Evolutionary conservation across 164 flowering plant species (phyloP).

Genomic region (Nelumbo lutea): DNA sequence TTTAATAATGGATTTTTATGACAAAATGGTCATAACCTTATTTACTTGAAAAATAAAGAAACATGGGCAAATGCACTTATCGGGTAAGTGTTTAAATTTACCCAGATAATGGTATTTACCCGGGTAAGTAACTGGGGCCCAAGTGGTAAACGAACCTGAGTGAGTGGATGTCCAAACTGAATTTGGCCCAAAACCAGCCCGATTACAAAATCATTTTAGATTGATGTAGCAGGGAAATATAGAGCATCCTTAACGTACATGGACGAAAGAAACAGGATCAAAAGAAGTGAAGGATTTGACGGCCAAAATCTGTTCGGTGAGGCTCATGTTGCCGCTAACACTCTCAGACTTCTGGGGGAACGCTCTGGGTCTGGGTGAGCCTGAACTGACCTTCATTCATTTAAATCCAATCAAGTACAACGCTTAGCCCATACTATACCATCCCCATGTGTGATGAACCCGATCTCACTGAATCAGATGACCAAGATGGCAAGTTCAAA

Average conservation of each 20-base stretch:
- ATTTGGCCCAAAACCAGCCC: too few relatives aligned
- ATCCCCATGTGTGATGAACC: constrained; percentile 73
- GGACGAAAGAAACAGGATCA: constrained; percentile 50
- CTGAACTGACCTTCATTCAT: constrained; percentile 44
- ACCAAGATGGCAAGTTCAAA: background rate
- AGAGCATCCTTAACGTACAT: constrained; percentile 61
- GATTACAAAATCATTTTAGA: too few relatives aligned
- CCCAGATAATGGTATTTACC: too few relatives aligned
- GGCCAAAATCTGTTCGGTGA: constrained; percentile 38
- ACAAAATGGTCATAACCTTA: too few relatives aligned
- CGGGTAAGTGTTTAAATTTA: too few relatives aligned
- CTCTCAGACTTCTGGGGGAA: constrained; percentile 65
- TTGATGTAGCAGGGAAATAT: constrained; percentile 32
- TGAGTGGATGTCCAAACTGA: too few relatives aligned
- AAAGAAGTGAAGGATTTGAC: constrained; percentile 45
- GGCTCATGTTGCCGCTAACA: constrained; percentile 71
- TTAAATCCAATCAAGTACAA: constrained; percentile 38
- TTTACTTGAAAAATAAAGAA: too few relatives aligned
- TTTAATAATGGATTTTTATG: too few relatives aligned
- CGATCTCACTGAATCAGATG: constrained; percentile 16
- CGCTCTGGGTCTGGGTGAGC: constrained; percentile 38
- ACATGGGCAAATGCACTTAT: too few relatives aligned
- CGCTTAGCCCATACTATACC: constrained; percentile 51
- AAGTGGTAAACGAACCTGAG: too few relatives aligned
- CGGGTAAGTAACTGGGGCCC: too few relatives aligned